Evolutionary conservation across 2,329 filamentous ascomycete species (phyloP).

Genomic region (Colletotrichum lentis): DNA sequence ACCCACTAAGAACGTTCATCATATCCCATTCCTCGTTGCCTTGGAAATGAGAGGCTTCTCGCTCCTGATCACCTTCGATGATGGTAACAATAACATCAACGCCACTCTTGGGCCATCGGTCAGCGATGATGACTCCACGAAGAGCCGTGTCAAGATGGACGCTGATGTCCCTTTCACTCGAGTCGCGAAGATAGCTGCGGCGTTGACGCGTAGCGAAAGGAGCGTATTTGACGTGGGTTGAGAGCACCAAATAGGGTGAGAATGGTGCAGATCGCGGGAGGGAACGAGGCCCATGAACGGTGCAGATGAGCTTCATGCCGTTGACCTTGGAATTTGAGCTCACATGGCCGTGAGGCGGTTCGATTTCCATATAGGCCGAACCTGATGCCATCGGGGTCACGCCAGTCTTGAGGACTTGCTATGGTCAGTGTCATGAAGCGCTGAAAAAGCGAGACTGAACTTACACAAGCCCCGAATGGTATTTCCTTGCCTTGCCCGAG

Average conservation of each 20-base stretch:
- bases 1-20: constrained; percentile 91
- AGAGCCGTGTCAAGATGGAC: constrained; percentile 92
- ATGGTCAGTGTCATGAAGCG: constrained; percentile 24
- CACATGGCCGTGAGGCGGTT: constrained; percentile 52
- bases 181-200: constrained; percentile 85
- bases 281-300: constrained; percentile 91
- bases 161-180: constrained; percentile 85
- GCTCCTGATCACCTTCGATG: constrained; percentile 90
- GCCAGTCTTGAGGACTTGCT: constrained; percentile 83
- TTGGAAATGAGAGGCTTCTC: constrained; percentile 55
- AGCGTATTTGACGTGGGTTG: constrained; percentile 94
- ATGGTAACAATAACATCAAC: constrained; percentile 95
- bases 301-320: constrained; percentile 89
- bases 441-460: constrained; percentile 44
- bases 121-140: constrained; percentile 87
- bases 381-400: constrained; percentile 93
- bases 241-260: constrained; percentile 89
- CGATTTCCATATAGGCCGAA: constrained; percentile 83
- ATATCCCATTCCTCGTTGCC: constrained; percentile 78
- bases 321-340: constrained; percentile 57
- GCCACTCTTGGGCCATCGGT: constrained; percentile 97
- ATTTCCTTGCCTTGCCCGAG: constrained; percentile 69
- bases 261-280: constrained; percentile 90
- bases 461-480: constrained; percentile 87
- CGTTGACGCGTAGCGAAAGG: constrained; percentile 88